phyloP scores from a whole-genome alignment of 1,139 yeast genomes.

The Taphrina deformans region DNA sequence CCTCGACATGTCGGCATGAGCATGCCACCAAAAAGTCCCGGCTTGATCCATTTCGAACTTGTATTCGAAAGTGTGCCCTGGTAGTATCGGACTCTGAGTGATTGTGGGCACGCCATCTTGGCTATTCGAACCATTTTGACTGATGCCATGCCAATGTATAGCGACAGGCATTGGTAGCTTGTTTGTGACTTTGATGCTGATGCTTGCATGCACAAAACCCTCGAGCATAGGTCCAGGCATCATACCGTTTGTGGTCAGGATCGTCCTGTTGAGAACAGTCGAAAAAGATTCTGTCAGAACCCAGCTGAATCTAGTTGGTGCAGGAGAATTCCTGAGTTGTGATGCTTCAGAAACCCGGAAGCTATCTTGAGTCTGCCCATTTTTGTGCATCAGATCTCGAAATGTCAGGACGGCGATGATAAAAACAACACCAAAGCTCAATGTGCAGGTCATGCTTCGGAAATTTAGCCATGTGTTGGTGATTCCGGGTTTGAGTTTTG shows the following conservation, averaged over 20 bases:
- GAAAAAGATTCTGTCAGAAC: not conserved
- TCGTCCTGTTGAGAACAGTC: not conserved
- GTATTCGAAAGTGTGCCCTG: slow-evolving; percentile 63
- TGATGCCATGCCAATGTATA: slow-evolving; percentile 83
- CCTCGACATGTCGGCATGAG: slow-evolving; percentile 75
- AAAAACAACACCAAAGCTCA: not conserved
- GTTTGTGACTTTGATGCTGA: slow-evolving; percentile 61
- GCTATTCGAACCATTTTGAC: slow-evolving; percentile 66
- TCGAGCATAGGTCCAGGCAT: slow-evolving; percentile 78
- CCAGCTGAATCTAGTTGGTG: not conserved
- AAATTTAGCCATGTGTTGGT: not conserved
- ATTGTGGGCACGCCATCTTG: slow-evolving; percentile 89
- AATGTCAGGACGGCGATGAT: not conserved
- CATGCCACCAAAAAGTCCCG: slow-evolving; percentile 87
- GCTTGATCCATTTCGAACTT: slow-evolving; percentile 63
- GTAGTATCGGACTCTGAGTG: slow-evolving; percentile 82
- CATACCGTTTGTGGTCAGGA: slow-evolving; percentile 51
- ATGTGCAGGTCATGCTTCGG: not conserved
- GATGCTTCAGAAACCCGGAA: not conserved
- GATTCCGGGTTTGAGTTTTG: not conserved
- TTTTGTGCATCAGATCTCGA: not conserved
- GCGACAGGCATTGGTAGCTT: slow-evolving; percentile 67
- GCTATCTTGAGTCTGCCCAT: not conserved
- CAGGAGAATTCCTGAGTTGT: not conserved
- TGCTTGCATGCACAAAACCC: slow-evolving; percentile 64